Percentiles rank a stretch among this genome's conserved stretches.
These are phyloP conservation scores for Aspergillus novofumigatus DNA, from an alignment of 2,329 filamentous ascomycete genomes.

Conservation along the genomic window DNA sequence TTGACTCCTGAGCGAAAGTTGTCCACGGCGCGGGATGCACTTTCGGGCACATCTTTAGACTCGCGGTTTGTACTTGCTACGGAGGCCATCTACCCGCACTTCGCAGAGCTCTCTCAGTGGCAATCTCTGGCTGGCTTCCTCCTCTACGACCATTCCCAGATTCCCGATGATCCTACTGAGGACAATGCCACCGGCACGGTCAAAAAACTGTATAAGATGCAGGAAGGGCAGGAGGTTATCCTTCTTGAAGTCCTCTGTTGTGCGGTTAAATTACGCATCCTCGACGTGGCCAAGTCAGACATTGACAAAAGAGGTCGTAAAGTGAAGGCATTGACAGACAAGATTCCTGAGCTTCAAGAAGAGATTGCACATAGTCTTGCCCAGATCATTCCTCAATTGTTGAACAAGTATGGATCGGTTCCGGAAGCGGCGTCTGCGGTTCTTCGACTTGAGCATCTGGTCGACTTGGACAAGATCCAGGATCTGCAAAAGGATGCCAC, in stretches of 20 bases:
- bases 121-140: conserved; percentile 84
- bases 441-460: conserved; percentile 75
- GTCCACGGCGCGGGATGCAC: conserved; percentile 24
- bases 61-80: conserved; percentile 83
- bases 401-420: conserved; percentile 91
- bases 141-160: conserved; percentile 79
- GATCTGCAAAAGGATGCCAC: conserved; percentile 82
- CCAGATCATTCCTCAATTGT: conserved; percentile 71
- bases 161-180: conserved; percentile 49
- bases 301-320: conserved; percentile 53
- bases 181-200: conserved; percentile 61
- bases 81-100: conserved; percentile 76
- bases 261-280: conserved; percentile 70
- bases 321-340: conserved; percentile 57
- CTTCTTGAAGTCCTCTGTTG: conserved; percentile 83
- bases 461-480: conserved; percentile 83
- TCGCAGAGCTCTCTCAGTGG: conserved; percentile 80
- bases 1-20: conserved; percentile 20
- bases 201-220: conserved; percentile 68
- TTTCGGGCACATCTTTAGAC: conserved; percentile 65
- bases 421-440: conserved; percentile 82
- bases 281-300: conserved; percentile 60
- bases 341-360: conserved; percentile 67
- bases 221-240: conserved; percentile 73
- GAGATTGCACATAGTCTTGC: conserved; percentile 74